phyloP scores from a whole-genome alignment of 352 stramenopile genomes.

The Globisporangium nunn region DNA sequence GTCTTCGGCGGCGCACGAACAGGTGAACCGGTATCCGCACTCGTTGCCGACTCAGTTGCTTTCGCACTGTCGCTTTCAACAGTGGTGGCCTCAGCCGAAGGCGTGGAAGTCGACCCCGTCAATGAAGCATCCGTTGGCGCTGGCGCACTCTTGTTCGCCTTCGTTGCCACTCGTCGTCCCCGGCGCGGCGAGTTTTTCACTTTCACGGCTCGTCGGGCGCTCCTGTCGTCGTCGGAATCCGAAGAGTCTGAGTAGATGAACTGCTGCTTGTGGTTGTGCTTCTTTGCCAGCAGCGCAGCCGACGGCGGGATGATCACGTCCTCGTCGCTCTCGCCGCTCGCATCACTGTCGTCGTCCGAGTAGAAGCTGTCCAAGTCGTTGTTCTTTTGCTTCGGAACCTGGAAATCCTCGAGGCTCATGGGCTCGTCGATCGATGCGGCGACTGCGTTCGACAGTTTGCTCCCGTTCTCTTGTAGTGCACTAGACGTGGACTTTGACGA shows the following conservation, averaged over 20 bases:
- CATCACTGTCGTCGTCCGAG: conserved; percentile 64
- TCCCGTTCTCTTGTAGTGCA: neutral
- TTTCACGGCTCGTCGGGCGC: neutral
- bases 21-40: neutral
- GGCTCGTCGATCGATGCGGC: conserved; percentile 21
- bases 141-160: neutral
- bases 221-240: conserved; percentile 27
- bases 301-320: conserved; percentile 47
- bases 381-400: conserved; percentile 44
- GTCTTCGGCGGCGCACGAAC: neutral
- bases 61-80: neutral
- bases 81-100: neutral
- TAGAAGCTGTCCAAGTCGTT: conserved; percentile 76
- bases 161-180: neutral
- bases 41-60: neutral
- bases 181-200: conserved; percentile 2
- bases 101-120: too few relatives aligned
- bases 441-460: neutral
- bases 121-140: neutral
- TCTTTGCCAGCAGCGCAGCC: conserved; percentile 17
- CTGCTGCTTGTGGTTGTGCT: conserved; percentile 50
- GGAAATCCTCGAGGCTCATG: conserved; percentile 72
- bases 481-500: neutral
- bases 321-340: conserved; percentile 28
- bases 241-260: conserved; percentile 67